Conservation (phyloP, 1,139 yeast genomes). For the Schwanniomyces etchellsii region DNA sequence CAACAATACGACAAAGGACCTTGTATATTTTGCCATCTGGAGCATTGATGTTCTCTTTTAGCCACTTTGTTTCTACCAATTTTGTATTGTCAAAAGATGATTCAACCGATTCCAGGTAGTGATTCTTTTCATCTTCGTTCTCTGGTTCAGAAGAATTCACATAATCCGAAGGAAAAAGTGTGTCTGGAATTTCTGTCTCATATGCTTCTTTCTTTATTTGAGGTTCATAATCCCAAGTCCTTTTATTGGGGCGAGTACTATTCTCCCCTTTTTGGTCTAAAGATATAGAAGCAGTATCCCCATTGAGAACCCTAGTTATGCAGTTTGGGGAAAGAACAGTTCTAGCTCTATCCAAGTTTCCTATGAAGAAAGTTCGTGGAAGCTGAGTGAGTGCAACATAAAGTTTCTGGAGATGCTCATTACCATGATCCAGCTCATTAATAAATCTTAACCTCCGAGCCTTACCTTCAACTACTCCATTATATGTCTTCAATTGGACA, state of each 20-base stretch:
- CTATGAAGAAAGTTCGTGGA: conserved; percentile 1
- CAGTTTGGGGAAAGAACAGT: neutral
- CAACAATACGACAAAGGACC: conserved; percentile 14
- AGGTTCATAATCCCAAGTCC: too few relatives aligned
- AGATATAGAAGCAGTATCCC: neutral
- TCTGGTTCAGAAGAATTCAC: conserved; percentile 4
- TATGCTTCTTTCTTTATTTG: neutral
- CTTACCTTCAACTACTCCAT: conserved; percentile 6
- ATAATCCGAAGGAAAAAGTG: conserved; percentile 11
- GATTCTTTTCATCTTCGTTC: neutral
- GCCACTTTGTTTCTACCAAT: neutral
- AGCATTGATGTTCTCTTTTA: neutral
- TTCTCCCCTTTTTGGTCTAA: neutral
- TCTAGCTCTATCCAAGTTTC: conserved; percentile 1
- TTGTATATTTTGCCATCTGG: conserved; percentile 12
- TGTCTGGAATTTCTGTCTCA: conserved; percentile 12
- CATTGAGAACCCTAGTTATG: neutral
- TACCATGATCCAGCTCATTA: conserved; percentile 1
- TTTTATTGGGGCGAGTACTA: too few relatives aligned
- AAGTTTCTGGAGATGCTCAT: conserved; percentile 1
- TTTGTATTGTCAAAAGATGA: neutral
- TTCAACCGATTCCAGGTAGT: neutral
- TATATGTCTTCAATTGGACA: conserved; percentile 6
- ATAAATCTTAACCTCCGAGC: conserved; percentile 3
- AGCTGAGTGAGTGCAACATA: conserved; percentile 1